A percentile compares a stretch with the other conserved stretches of the same genome.
Conservation (phyloP, 2,329 filamentous ascomycete genomes). For the Paecilomyces dactylethromorphus region DNA sequence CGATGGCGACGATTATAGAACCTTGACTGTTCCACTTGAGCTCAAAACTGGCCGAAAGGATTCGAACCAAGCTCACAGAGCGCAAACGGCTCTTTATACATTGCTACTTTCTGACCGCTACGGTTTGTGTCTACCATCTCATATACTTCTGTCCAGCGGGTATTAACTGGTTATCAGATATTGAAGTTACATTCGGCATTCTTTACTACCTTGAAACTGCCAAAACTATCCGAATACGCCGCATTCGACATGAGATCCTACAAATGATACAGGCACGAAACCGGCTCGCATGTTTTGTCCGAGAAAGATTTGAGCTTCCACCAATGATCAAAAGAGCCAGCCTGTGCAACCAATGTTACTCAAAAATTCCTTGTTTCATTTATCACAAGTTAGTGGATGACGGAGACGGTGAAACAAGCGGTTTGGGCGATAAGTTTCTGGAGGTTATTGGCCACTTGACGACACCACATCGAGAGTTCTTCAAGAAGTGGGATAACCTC, state of each 20-base stretch:
- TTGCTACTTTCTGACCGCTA: conserved; percentile 89
- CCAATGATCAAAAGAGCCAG: conserved; percentile 78
- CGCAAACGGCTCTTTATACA: conserved; percentile 92
- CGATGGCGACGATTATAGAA: conserved; percentile 59
- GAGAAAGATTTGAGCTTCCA: conserved; percentile 74
- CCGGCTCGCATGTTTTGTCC: conserved; percentile 75
- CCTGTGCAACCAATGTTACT: conserved; percentile 82
- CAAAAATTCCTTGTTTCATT: conserved; percentile 81
- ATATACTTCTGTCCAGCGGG: conserved; percentile 8
- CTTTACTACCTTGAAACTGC: conserved; percentile 94
- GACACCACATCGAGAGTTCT: conserved; percentile 70
- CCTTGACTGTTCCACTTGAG: conserved; percentile 84
- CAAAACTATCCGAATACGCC: conserved; percentile 75
- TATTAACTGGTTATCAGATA: conserved; percentile 49
- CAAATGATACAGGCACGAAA: conserved; percentile 98
- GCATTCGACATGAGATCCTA: conserved; percentile 77
- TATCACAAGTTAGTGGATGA: conserved; percentile 88
- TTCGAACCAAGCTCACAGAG: conserved; percentile 73
- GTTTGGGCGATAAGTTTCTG: conserved; percentile 73
- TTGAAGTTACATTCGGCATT: conserved; percentile 82
- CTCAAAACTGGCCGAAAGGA: conserved; percentile 86
- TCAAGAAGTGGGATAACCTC: conserved; percentile 88
- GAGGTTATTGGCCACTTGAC: conserved; percentile 74
- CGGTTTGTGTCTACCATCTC: conserved; percentile 34
- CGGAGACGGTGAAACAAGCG: conserved; percentile 73